Base-by-base conservation (phyloP, 441 rosid genomes). In the Cnidoscolus chayamansa region DNA sequence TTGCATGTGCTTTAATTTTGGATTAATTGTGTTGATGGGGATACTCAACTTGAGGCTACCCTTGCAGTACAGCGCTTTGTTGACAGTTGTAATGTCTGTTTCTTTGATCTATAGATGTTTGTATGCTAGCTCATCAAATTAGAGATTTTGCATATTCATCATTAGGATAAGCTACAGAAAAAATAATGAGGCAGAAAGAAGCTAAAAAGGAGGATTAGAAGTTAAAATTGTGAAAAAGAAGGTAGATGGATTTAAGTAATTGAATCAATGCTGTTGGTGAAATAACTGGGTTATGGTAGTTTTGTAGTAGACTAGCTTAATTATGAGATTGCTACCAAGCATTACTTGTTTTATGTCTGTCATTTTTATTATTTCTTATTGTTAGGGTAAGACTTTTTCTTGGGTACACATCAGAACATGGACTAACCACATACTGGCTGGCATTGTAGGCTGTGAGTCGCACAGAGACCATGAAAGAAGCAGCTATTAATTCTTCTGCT, bases 381-480 rank as follows among this genome's bases (percentile, higher is more conserved):
- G 20, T 59, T 59, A 40, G 51, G 51, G 31, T 47, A 43, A 62
- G 2, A 47, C 11, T 20, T 48, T 19, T 7, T 54, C 31, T 57
- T 11, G 70, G 19, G 1, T 32, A 37, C 35, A 7, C 49, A 1
- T n/a, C 31, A 4, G 57, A 63, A 55, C 30, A 30, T 51, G 37
- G 63, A 17, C 74, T 82, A 40, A 79, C 69, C 69, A 30, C 55
- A 65, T 67, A 35, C 66, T 48, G 30, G 47, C 32, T 53, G 58
- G 13, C 49, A 61, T 25, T 76, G 43, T 59, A 88, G 92, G 87
- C 61, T 75, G 82, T 79, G 58, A 78, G 76, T 43, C 75, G 78
- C 72, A 67, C 82, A 4, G 84, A 86, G 70, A 67, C 77, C 37
- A 51, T 71, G 6, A 75, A 71, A 53, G 82, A 74, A 74, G 70